Percentiles rank a stretch among this genome's conserved stretches.
Conservation (phyloP, 768 basidiomycete species). For the Leccinum aurantiacum region DNA sequence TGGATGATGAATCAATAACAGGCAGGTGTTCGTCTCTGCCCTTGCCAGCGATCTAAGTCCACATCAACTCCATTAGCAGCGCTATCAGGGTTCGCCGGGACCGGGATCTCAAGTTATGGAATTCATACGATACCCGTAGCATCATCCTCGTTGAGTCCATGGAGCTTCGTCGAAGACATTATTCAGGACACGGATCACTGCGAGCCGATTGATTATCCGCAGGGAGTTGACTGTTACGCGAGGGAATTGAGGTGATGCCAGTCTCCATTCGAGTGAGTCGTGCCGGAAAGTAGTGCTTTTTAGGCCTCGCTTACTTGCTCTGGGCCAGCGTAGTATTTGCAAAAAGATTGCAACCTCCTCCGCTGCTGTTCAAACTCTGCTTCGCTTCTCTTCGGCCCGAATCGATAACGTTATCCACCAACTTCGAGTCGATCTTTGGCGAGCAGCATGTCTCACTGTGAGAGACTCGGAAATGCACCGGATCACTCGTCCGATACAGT, state of each 20-base stretch:
- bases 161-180: conserved; percentile 1
- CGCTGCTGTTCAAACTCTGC: neutral
- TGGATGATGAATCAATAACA: neutral
- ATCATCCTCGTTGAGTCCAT: conserved; percentile 4
- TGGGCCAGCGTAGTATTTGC: neutral
- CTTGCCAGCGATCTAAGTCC: neutral
- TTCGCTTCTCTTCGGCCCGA: neutral
- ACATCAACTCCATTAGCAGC: conserved; percentile 9
- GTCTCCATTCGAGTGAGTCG: neutral
- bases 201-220: neutral
- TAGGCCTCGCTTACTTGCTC: neutral
- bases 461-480: neutral
- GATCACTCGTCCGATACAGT: neutral
- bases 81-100: neutral
- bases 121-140: conserved; percentile 9
- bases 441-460: neutral
- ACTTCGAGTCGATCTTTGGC: neutral
- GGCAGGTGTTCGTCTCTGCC: neutral
- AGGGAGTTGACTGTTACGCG: neutral
- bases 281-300: neutral
- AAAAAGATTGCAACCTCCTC: neutral
- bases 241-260: neutral
- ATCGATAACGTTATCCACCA: conserved; percentile 3
- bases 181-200: neutral
- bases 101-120: conserved; percentile 9